Conservation (phyloP, 1,284 basidiomycete genomes). For the Ustilago cynodontis region DNA sequence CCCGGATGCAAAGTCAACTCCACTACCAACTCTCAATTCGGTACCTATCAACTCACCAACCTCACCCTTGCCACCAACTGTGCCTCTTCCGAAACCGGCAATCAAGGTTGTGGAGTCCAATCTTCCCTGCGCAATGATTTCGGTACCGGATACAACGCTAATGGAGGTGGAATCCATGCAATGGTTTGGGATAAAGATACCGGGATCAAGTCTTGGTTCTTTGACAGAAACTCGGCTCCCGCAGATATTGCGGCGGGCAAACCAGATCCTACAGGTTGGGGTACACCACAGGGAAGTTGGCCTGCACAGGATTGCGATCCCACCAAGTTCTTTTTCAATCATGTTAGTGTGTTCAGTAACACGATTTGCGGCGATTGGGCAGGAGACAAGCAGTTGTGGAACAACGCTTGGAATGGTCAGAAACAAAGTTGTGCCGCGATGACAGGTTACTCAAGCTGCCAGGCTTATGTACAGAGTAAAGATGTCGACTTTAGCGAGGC, state of each 20-base stretch:
- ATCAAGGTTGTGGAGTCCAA: slow-evolving; percentile 78
- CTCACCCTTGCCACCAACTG: slow-evolving; percentile 73
- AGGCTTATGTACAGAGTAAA: slow-evolving; percentile 42
- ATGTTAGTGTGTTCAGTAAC: slow-evolving; percentile 54
- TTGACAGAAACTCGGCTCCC: slow-evolving; percentile 72
- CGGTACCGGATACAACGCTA: slow-evolving; percentile 75
- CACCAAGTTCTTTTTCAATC: slow-evolving; percentile 71
- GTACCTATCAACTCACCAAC: slow-evolving; percentile 37
- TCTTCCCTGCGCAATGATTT: slow-evolving; percentile 72
- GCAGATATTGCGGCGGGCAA: slow-evolving; percentile 69
- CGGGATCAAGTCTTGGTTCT: slow-evolving; percentile 76
- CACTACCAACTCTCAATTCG: slow-evolving; percentile 34
- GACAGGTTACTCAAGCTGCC: slow-evolving; percentile 46
- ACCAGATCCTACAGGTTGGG: slow-evolving; percentile 72
- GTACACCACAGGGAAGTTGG: slow-evolving; percentile 74
- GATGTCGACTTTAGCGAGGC: slow-evolving; percentile 47
- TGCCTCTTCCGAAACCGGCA: slow-evolving; percentile 74
- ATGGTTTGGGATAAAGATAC: slow-evolving; percentile 31
- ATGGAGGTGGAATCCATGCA: slow-evolving; percentile 75
- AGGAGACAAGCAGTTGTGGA: slow-evolving; percentile 38
- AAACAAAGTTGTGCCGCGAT: slow-evolving; percentile 41
- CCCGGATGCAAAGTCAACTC: slow-evolving; percentile 48
- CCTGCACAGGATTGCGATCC: slow-evolving; percentile 72
- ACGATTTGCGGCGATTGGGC: slow-evolving; percentile 59
- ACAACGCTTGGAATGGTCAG: slow-evolving; percentile 41